phyloP scores from a whole-genome alignment of 2,329 filamentous ascomycete genomes.

The Sporothrix humicola region DNA sequence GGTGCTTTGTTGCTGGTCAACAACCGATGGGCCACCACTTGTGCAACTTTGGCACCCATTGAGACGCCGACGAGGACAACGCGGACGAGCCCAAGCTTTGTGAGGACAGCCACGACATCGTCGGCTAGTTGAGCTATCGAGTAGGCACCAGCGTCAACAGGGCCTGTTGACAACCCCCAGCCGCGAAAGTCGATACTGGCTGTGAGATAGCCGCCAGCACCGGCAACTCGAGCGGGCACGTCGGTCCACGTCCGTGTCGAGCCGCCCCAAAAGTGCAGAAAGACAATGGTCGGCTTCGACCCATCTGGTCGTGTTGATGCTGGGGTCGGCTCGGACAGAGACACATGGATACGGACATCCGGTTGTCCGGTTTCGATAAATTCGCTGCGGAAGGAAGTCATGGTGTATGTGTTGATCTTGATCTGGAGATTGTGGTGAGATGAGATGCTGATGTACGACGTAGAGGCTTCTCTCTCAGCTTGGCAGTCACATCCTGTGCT shows the following conservation, averaged over 20 bases:
- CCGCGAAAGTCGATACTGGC: conserved; percentile 46
- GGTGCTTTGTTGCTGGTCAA: not conserved
- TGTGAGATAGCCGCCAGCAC: conserved; percentile 37
- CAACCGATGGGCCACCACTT: conserved; percentile 39
- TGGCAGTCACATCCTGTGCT: not conserved
- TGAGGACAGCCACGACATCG: conserved; percentile 40
- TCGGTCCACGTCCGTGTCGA: conserved; percentile 44
- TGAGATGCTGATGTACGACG: not conserved
- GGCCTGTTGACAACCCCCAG: conserved; percentile 47
- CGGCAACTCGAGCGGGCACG: conserved; percentile 36
- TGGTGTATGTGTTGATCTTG: not conserved
- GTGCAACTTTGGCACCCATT: conserved; percentile 50
- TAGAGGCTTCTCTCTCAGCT: not conserved
- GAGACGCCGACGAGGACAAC: conserved; percentile 48
- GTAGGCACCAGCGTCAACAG: conserved; percentile 41
- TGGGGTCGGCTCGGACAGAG: not conserved
- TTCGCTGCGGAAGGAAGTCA: conserved; percentile 12
- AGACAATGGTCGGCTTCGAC: conserved; percentile 37
- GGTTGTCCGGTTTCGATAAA: not conserved
- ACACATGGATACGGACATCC: conserved; percentile 21
- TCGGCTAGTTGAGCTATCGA: conserved; percentile 41
- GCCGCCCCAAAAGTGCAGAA: conserved; percentile 50
- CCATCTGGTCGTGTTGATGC: not conserved
- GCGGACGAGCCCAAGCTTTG: conserved; percentile 34
- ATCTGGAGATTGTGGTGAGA: not conserved